These are phyloP conservation scores for Fusarium temperatum DNA, from an alignment of 2,329 filamentous ascomycete genomes.

Conservation along the genomic window DNA sequence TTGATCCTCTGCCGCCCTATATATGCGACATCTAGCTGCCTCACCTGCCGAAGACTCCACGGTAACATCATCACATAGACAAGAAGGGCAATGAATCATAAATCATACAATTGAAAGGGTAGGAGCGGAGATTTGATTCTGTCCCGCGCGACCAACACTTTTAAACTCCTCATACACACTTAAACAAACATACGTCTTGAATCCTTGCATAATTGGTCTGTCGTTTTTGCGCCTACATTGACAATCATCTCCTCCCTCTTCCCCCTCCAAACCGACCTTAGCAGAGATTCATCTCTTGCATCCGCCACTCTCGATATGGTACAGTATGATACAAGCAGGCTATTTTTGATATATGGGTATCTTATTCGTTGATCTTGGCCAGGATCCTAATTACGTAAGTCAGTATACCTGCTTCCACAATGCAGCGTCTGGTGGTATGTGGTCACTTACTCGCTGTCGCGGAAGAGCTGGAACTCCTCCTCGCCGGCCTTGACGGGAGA, in stretches of 20 bases:
- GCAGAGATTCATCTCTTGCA: constrained; percentile 25
- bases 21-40: neutral
- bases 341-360: constrained; percentile 38
- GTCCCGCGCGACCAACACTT: constrained; percentile 37
- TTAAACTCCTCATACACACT: constrained; percentile 6
- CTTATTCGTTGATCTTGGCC: constrained; percentile 97
- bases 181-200: constrained; percentile 15
- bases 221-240: constrained; percentile 35
- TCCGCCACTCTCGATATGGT: constrained; percentile 43
- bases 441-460: constrained; percentile 91
- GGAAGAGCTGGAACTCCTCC: constrained; percentile 94
- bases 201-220: constrained; percentile 25
- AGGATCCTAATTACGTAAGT: constrained; percentile 72
- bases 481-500: constrained; percentile 97
- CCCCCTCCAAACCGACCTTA: constrained; percentile 7
- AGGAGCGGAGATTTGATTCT: constrained; percentile 46
- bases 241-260: constrained; percentile 31
- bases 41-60: neutral
- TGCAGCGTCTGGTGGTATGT: neutral
- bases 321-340: constrained; percentile 49
- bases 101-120: constrained; percentile 33
- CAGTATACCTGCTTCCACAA: neutral
- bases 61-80: neutral
- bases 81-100: neutral
- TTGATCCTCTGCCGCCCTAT: neutral